These are phyloP conservation scores for Epichloe brachyelytri DNA, from an alignment of 2,329 filamentous ascomycete species.

Conservation along the genomic window DNA sequence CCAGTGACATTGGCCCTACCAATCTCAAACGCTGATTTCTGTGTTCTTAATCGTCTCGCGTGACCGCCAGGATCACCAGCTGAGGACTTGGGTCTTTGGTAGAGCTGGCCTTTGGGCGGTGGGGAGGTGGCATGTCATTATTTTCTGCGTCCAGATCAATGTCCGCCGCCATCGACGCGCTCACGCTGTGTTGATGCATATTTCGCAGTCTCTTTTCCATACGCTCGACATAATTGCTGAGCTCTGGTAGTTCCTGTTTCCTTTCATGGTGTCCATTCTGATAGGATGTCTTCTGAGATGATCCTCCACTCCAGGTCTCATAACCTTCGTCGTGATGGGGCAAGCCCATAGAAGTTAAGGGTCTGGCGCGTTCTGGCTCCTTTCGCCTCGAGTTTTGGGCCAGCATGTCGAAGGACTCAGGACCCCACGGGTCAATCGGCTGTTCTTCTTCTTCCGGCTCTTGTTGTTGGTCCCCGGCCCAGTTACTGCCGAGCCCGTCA, in stretches of 20 bases:
- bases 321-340: slow-evolving; percentile 47
- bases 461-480: slow-evolving; percentile 27
- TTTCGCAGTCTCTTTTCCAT: slow-evolving; percentile 76
- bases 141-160: slow-evolving; percentile 16
- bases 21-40: slow-evolving; percentile 71
- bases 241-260: slow-evolving; percentile 49
- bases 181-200: slow-evolving; percentile 50
- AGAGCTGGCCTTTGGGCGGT: slow-evolving; percentile 41
- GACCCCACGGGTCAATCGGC: slow-evolving; percentile 70
- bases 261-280: slow-evolving; percentile 29
- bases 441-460: slow-evolving; percentile 34
- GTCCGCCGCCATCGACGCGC: slow-evolving; percentile 10
- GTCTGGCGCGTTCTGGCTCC: slow-evolving; percentile 21
- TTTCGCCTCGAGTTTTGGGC: slow-evolving; percentile 16
- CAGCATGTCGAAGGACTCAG: slow-evolving; percentile 63
- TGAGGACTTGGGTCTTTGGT: slow-evolving; percentile 46
- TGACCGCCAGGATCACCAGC: slow-evolving; percentile 30
- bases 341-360: slow-evolving; percentile 65
- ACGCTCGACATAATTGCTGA: slow-evolving; percentile 77
- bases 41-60: slow-evolving; percentile 41
- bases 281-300: slow-evolving; percentile 34
- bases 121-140: slow-evolving; percentile 47
- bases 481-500: slow-evolving; percentile 36
- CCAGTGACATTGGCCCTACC: slow-evolving; percentile 25
- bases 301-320: slow-evolving; percentile 43